phyloP scores from a whole-genome alignment of 2,329 filamentous ascomycete genomes.

The Colletotrichum sp. region DNA sequence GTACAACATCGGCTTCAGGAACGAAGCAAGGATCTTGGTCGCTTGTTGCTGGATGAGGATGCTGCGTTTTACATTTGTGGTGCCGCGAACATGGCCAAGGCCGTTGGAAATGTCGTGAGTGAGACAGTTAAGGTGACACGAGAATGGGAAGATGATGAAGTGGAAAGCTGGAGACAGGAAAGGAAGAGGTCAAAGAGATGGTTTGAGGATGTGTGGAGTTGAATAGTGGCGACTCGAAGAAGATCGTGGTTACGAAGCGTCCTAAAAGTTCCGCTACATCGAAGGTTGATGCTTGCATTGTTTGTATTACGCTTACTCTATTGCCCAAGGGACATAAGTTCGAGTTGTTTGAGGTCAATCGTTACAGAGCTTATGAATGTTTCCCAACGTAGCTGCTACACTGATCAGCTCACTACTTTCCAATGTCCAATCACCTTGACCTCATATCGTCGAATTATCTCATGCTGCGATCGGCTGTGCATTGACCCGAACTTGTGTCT shows the following conservation, averaged over 20 bases:
- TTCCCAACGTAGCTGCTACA: not conserved
- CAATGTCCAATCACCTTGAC: not conserved
- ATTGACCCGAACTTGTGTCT: not conserved
- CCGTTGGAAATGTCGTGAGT: not conserved
- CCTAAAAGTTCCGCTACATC: not conserved
- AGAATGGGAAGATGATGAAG: not conserved
- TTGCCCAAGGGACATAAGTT: not conserved
- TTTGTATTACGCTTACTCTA: not conserved
- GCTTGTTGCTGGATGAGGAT: not conserved
- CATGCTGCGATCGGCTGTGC: not conserved
- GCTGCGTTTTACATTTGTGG: not conserved
- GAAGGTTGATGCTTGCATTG: not conserved
- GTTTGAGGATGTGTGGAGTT: not conserved
- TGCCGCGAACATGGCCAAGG: not conserved
- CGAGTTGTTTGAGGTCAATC: not conserved
- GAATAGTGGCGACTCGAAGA: not conserved
- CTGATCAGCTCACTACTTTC: not conserved
- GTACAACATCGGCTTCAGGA: not conserved
- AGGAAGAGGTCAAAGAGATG: not conserved
- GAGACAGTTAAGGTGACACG: not conserved
- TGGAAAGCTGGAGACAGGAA: not conserved
- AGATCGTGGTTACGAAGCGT: not conserved
- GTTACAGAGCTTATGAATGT: not conserved
- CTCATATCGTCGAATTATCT: not conserved
- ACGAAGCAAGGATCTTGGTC: not conserved